Percentiles rank a stretch among this genome's conserved stretches.
Evolutionary conservation across 164 flowering plant genomes (phyloP).

Genomic region (Sextonia rubra): DNA sequence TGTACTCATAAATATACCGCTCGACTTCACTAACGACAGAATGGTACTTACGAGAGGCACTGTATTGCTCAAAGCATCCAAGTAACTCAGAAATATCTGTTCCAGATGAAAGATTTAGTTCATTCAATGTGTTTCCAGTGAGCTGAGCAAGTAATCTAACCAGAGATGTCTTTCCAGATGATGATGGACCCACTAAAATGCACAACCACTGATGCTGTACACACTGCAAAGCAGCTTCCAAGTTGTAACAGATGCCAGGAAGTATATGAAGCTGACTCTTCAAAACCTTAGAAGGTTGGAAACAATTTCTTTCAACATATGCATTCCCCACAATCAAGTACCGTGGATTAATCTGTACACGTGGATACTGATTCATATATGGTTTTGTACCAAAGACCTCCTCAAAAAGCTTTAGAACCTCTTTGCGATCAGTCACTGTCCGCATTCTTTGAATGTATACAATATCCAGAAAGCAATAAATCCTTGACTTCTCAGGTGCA

Average conservation of each 20-base stretch:
- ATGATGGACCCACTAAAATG: conserved; percentile 81
- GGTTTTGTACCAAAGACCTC: conserved; percentile 60
- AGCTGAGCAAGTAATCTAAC: conserved; percentile 74
- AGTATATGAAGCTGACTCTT: conserved; percentile 50
- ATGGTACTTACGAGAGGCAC: conserved; percentile 57
- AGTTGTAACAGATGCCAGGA: conserved; percentile 61
- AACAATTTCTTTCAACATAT: conserved; percentile 38
- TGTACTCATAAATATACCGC: conserved; percentile 50
- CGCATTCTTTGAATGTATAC: conserved; percentile 94
- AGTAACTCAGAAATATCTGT: conserved; percentile 93
- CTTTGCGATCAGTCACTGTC: conserved; percentile 58
- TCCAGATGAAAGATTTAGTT: conserved; percentile 79
- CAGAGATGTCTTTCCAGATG: conserved; percentile 93
- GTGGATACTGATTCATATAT: conserved; percentile 62
- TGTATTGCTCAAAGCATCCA: conserved; percentile 94
- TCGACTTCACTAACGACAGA: conserved; percentile 51
- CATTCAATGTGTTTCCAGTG: conserved; percentile 83
- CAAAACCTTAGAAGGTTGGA: conserved; percentile 28
- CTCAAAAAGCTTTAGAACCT: conserved; percentile 66
- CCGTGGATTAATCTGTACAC: conserved; percentile 47
- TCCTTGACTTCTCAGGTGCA: conserved; percentile 41
- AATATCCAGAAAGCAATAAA: conserved; percentile 55
- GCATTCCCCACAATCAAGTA: conserved; percentile 55
- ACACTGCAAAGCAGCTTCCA: conserved; percentile 79
- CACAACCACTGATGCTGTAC: conserved; percentile 71